A percentile compares a stretch with the other conserved stretches of the same genome.
phyloP scores from a whole-genome alignment of 352 stramenopile genomes.

The Blastocystis sp. region DNA sequence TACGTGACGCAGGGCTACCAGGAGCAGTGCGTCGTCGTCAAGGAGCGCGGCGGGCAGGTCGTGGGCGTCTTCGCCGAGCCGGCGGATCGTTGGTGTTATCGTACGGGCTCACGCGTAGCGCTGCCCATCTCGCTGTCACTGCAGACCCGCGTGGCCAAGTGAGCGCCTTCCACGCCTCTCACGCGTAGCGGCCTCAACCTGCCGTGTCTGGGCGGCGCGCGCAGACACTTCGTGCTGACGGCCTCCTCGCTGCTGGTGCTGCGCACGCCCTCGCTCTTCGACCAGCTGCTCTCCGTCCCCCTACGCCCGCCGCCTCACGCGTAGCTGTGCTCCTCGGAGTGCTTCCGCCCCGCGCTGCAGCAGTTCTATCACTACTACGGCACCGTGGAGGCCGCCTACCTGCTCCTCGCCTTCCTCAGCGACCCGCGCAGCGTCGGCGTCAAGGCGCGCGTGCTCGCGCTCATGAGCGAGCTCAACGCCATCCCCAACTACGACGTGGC shows the following conservation, averaged over 20 bases:
- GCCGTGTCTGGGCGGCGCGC: neutral
- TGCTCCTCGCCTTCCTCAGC: constrained; percentile 9
- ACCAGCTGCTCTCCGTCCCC: constrained; percentile 6
- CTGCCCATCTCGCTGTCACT: neutral
- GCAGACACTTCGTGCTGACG: neutral
- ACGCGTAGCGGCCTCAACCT: constrained; percentile 31
- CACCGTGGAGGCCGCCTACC: neutral
- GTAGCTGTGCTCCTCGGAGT: constrained; percentile 10
- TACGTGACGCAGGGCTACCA: neutral
- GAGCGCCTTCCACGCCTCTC: neutral
- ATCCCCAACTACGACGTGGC: neutral
- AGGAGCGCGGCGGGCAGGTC: neutral
- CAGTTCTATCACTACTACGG: constrained; percentile 25
- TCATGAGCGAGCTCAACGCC: neutral
- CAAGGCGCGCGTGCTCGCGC: neutral
- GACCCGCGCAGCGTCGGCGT: neutral
- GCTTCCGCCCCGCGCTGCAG: neutral
- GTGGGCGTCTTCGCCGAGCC: neutral
- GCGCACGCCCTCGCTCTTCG: neutral
- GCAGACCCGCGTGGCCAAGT: constrained; percentile 20
- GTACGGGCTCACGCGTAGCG: neutral
- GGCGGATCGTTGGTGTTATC: too few species aligned
- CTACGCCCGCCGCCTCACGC: neutral
- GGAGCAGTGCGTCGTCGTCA: constrained; percentile 16
- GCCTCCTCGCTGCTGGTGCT: constrained; percentile 21